phyloP scores from a whole-genome alignment of 2,329 filamentous ascomycete species.

The Diaporthe australafricana region DNA sequence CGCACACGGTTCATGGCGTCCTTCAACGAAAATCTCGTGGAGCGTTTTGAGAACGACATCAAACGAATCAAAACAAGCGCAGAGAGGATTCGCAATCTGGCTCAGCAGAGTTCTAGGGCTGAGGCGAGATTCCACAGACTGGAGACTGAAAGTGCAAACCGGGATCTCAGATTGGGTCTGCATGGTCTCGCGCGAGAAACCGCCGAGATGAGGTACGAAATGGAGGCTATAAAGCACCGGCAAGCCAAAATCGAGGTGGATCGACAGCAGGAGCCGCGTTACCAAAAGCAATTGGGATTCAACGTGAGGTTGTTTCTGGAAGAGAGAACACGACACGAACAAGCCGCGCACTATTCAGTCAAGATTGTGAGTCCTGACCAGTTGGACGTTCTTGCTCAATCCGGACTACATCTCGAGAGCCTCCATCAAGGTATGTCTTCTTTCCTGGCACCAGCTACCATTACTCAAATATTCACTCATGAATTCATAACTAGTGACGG shows the following conservation, averaged over 20 bases:
- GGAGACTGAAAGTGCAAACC: neutral
- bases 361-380: no score
- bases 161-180: constrained; percentile 34
- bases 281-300: no score
- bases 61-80: constrained; percentile 35
- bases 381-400: no score
- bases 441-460: neutral
- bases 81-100: constrained; percentile 26
- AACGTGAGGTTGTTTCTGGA: no score
- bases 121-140: constrained; percentile 36
- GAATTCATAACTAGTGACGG: no score
- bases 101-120: constrained; percentile 32
- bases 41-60: constrained; percentile 35
- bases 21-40: constrained; percentile 38
- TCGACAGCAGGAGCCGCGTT: neutral
- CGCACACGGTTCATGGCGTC: constrained; percentile 37
- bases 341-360: no score
- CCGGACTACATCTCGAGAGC: no score
- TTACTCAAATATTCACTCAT: rapidly evolving
- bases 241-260: neutral
- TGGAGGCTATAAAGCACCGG: neutral
- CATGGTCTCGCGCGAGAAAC: constrained; percentile 20
- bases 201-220: neutral
- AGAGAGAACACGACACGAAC: no score
- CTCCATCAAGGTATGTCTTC: no score